Conservation (phyloP, 2,329 filamentous ascomycete species). For the Fusarium incarnatum region DNA sequence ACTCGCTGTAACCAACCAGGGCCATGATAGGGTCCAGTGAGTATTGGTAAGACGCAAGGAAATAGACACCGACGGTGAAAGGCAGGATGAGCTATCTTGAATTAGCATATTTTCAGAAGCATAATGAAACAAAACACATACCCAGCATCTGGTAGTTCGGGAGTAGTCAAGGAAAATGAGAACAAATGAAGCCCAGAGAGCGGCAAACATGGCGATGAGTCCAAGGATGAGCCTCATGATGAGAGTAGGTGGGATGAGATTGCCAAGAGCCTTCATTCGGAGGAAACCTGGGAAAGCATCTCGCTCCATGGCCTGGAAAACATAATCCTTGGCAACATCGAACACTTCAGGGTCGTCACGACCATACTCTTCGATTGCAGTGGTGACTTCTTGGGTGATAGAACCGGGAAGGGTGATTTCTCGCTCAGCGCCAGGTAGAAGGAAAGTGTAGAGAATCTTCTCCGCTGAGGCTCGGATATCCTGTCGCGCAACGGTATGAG, state of each 20-base stretch:
- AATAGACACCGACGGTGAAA: constrained; percentile 91
- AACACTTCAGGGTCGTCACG: constrained; percentile 98
- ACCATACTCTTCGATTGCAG: constrained; percentile 88
- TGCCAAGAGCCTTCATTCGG: constrained; percentile 93
- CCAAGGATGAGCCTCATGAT: constrained; percentile 88
- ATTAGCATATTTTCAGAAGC: constrained; percentile 18
- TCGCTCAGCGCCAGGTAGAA: constrained; percentile 93
- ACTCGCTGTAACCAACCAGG: constrained; percentile 91
- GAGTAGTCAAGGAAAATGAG: constrained; percentile 90
- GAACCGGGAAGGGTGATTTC: constrained; percentile 93
- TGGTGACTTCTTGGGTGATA: constrained; percentile 87
- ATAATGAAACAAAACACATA: constrained; percentile 59
- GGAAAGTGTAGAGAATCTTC: constrained; percentile 98
- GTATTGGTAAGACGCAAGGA: constrained; percentile 92
- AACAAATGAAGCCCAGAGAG: constrained; percentile 93
- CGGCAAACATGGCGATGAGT: constrained; percentile 84
- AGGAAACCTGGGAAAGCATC: constrained; percentile 99
- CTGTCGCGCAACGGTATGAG: constrained; percentile 84
- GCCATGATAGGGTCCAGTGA: constrained; percentile 93
- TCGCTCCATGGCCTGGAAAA: constrained; percentile 99
- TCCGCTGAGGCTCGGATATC: constrained; percentile 95
- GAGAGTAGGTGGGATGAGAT: constrained; percentile 91
- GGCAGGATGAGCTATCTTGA: constrained; percentile 75
- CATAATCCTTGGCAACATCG: constrained; percentile 97
- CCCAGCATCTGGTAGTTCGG: constrained; percentile 82